Conservation (phyloP, 768 basidiomycete genomes). For the Galerina sulciceps region DNA sequence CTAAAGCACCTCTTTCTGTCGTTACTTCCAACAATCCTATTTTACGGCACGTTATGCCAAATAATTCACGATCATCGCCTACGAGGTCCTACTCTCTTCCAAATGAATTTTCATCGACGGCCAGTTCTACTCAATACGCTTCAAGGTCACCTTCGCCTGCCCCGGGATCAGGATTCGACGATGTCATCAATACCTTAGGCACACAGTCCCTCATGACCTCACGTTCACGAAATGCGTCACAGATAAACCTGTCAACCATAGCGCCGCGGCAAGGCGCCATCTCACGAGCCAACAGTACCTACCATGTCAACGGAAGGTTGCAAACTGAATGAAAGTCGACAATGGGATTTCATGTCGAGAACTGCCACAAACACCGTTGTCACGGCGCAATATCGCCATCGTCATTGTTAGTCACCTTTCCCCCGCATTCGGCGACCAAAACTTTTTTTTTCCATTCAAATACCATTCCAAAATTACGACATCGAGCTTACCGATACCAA, state of each 20-base stretch:
- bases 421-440: neutral
- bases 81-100: constrained; percentile 42
- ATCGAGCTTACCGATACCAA: neutral
- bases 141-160: constrained; percentile 55
- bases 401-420: neutral
- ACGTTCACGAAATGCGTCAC: constrained; percentile 71
- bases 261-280: constrained; percentile 45
- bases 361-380: constrained; percentile 2
- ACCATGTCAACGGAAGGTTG: constrained; percentile 22
- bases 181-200: constrained; percentile 32
- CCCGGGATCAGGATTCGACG: constrained; percentile 37
- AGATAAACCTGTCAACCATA: constrained; percentile 62
- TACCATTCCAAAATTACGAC: neutral
- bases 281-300: constrained; percentile 33
- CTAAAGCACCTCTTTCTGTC: constrained; percentile 27
- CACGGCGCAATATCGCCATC: constrained; percentile 7
- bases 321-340: constrained; percentile 19
- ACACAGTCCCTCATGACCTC: constrained; percentile 50
- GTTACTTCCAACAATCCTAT: constrained; percentile 29
- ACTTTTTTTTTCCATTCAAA: neutral
- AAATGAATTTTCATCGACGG: constrained; percentile 26
- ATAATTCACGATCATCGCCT: constrained; percentile 33
- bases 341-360: constrained; percentile 3
- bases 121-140: constrained; percentile 42
- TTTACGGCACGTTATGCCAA: constrained; percentile 29